Conservation (phyloP, 1,284 basidiomycete genomes). For the Ganoderma resinaceum region DNA sequence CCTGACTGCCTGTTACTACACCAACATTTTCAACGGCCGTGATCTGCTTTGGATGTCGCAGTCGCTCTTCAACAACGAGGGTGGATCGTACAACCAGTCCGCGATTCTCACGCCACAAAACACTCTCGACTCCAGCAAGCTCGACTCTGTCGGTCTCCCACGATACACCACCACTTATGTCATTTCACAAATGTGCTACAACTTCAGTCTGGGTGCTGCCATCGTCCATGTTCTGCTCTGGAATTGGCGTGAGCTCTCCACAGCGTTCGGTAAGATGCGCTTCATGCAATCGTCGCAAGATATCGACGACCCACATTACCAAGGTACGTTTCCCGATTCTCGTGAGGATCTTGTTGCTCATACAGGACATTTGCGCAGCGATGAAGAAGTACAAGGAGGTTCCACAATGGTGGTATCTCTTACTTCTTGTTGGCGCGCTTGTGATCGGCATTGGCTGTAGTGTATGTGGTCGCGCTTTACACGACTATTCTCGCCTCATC, state of each 20-base stretch:
- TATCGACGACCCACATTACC: conserved; percentile 56
- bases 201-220: conserved; percentile 56
- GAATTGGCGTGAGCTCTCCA: conserved; percentile 56
- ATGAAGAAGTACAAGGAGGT: conserved; percentile 62
- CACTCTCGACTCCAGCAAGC: conserved; percentile 47
- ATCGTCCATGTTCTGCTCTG: conserved; percentile 57
- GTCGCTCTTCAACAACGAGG: conserved; percentile 51
- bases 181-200: conserved; percentile 57
- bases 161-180: conserved; percentile 60
- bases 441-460: conserved; percentile 61
- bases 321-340: conserved; percentile 41
- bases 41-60: conserved; percentile 58
- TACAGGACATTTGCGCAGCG: too few species aligned
- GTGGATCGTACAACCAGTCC: conserved; percentile 52
- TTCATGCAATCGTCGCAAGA: conserved; percentile 48
- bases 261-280: conserved; percentile 50
- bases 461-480: conserved; percentile 31
- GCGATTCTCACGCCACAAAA: conserved; percentile 52
- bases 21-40: conserved; percentile 54
- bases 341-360: too few species aligned
- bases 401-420: conserved; percentile 59
- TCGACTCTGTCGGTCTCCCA: conserved; percentile 49
- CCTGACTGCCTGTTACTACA: conserved; percentile 55
- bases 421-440: conserved; percentile 55
- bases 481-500: not conserved